Evolutionary conservation across 1,284 basidiomycete species (phyloP).

Genomic region (Pseudozyma thailandica): DNA sequence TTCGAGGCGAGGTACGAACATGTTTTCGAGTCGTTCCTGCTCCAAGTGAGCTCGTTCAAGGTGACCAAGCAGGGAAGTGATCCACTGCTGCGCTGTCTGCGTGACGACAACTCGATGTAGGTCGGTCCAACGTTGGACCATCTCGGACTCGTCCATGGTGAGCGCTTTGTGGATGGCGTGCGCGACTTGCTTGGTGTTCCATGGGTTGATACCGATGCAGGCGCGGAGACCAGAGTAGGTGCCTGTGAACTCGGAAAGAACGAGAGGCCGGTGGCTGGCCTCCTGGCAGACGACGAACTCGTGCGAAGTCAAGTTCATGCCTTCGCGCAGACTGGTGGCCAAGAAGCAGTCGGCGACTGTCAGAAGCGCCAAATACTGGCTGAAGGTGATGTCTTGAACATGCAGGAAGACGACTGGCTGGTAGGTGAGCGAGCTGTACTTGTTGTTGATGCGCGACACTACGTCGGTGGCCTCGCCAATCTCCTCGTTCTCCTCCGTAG

Average conservation of each 20-base stretch:
- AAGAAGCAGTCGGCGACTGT: constrained; percentile 87
- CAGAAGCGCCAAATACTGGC: constrained; percentile 83
- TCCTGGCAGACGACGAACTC: constrained; percentile 78
- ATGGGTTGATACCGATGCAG: constrained; percentile 83
- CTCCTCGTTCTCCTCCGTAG: constrained; percentile 79
- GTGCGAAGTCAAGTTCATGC: constrained; percentile 84
- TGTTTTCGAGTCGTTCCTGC: constrained; percentile 59
- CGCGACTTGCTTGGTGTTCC: constrained; percentile 70
- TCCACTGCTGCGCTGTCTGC: constrained; percentile 86
- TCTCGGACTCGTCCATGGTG: constrained; percentile 80
- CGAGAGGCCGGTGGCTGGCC: constrained; percentile 76
- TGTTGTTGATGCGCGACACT: constrained; percentile 82
- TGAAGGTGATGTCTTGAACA: constrained; percentile 85
- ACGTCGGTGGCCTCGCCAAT: constrained; percentile 80
- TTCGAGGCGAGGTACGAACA: constrained; percentile 64
- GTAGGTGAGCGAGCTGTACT: constrained; percentile 83
- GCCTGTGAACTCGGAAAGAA: constrained; percentile 81
- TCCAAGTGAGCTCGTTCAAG: constrained; percentile 63
- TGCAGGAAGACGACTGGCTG: constrained; percentile 88
- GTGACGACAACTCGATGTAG: constrained; percentile 85
- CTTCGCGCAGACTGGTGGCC: constrained; percentile 83
- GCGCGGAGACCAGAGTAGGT: constrained; percentile 86
- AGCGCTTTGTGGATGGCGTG: constrained; percentile 79
- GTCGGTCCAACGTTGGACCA: constrained; percentile 81
- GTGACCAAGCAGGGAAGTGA: constrained; percentile 77